Conservation (phyloP, 768 basidiomycete genomes). For the Russula lepida region DNA sequence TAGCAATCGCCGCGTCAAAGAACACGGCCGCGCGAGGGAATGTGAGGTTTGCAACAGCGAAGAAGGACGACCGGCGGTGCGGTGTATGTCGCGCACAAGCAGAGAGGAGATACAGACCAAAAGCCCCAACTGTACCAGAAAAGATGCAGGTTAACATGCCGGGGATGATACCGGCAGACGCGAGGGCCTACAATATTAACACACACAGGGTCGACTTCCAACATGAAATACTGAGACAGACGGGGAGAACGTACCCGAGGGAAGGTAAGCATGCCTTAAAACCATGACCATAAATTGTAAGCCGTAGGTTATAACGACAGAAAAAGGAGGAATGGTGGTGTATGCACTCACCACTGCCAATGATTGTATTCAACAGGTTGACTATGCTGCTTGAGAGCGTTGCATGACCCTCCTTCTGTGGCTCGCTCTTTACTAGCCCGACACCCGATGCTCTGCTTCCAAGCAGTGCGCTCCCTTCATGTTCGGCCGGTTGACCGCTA, state of each 20-base stretch:
- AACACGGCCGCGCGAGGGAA: conserved; percentile 82
- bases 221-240: background rate
- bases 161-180: conserved; percentile 82
- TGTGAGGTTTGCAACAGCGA: conserved; percentile 74
- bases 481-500: conserved; percentile 28
- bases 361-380: conserved; percentile 83
- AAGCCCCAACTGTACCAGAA: conserved; percentile 66
- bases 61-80: conserved; percentile 74
- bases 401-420: conserved; percentile 54
- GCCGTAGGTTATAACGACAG: background rate
- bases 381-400: conserved; percentile 60
- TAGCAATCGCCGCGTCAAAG: conserved; percentile 91
- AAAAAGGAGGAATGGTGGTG: background rate
- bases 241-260: conserved; percentile 48
- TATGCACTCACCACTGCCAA: conserved; percentile 70
- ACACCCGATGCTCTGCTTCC: conserved; percentile 32
- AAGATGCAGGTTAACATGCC: conserved; percentile 83
- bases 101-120: conserved; percentile 86
- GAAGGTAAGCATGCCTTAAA: conserved; percentile 78
- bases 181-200: conserved; percentile 56
- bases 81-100: conserved; percentile 70
- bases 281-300: background rate
- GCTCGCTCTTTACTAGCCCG: conserved; percentile 21
- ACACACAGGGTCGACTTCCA: background rate
- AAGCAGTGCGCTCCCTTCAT: conserved; percentile 56